Conservation (phyloP, 1,284 basidiomycete species). For the Hymenochaete sp. region DNA sequence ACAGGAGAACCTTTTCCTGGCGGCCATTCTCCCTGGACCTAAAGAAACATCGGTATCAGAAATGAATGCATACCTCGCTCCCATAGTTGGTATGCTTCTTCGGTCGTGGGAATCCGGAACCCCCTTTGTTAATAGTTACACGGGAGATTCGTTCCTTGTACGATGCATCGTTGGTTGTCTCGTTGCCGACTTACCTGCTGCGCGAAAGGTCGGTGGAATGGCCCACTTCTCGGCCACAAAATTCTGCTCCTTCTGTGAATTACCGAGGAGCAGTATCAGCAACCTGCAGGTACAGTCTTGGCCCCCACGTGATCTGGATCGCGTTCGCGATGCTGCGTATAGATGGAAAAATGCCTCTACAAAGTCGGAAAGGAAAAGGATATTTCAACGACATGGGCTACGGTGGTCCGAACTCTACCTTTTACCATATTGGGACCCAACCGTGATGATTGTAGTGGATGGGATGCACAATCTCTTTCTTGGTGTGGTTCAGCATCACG, state of each 20-base stretch:
- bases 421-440: slow-evolving; percentile 33
- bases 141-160: slow-evolving; percentile 11
- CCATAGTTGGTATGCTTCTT: slow-evolving; percentile 26
- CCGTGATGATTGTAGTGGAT: slow-evolving; percentile 26
- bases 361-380: slow-evolving; percentile 12
- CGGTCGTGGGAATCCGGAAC: slow-evolving; percentile 27
- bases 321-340: too few relatives aligned
- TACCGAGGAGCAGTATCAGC: slow-evolving; percentile 11
- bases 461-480: slow-evolving; percentile 32
- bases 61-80: slow-evolving; percentile 26
- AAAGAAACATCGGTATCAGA: slow-evolving; percentile 21
- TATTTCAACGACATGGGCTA: slow-evolving; percentile 24
- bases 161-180: neutral
- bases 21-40: slow-evolving; percentile 24
- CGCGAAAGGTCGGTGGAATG: slow-evolving; percentile 23
- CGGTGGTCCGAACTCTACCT: slow-evolving; percentile 30
- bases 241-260: slow-evolving; percentile 21
- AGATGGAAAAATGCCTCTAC: slow-evolving; percentile 20
- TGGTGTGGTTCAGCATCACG: slow-evolving; percentile 26
- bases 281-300: too few relatives aligned
- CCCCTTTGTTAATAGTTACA: too few relatives aligned
- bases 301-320: slow-evolving; percentile 17
- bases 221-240: slow-evolving; percentile 3
- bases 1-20: slow-evolving; percentile 24
- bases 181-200: slow-evolving; percentile 27